phyloP scores from a whole-genome alignment of 192 early-diverging fungal genomes.

The Helicostylum pulchrum region DNA sequence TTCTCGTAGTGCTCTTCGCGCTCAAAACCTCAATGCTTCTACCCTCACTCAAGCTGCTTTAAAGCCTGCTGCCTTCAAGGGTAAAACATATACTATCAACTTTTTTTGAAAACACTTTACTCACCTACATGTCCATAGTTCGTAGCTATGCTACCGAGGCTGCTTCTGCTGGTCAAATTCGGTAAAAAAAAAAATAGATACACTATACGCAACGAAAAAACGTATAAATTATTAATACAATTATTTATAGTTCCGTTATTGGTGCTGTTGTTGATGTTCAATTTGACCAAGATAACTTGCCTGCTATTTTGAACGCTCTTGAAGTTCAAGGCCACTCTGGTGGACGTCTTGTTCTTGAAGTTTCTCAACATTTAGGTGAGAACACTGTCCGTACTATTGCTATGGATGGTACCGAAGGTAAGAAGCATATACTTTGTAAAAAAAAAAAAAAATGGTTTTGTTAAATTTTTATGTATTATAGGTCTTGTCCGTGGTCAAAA shows the following conservation, averaged over 20 bases:
- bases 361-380: conserved; percentile 96
- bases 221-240: conserved; percentile 29
- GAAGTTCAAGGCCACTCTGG: conserved; percentile 82
- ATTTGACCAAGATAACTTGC: conserved; percentile 86
- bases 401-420: conserved; percentile 94
- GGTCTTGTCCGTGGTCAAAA: conserved; percentile 95
- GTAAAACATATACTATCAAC: background rate
- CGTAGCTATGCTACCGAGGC: conserved; percentile 64
- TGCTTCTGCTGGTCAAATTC: conserved; percentile 38
- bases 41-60: conserved; percentile 94
- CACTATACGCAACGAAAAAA: background rate
- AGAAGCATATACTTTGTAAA: too few relatives aligned
- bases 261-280: conserved; percentile 99
- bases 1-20: conserved; percentile 22
- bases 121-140: background rate
- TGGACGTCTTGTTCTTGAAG: conserved; percentile 91
- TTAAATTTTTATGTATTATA: background rate
- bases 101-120: background rate
- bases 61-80: conserved; percentile 94
- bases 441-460: background rate
- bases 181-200: conserved; percentile 12
- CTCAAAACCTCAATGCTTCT: conserved; percentile 22
- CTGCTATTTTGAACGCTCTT: conserved; percentile 95
- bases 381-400: conserved; percentile 99
- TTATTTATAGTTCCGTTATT: conserved; percentile 87